These are phyloP conservation scores for Fusarium continuum DNA, from an alignment of 2,329 filamentous ascomycete species.

Conservation along the genomic window DNA sequence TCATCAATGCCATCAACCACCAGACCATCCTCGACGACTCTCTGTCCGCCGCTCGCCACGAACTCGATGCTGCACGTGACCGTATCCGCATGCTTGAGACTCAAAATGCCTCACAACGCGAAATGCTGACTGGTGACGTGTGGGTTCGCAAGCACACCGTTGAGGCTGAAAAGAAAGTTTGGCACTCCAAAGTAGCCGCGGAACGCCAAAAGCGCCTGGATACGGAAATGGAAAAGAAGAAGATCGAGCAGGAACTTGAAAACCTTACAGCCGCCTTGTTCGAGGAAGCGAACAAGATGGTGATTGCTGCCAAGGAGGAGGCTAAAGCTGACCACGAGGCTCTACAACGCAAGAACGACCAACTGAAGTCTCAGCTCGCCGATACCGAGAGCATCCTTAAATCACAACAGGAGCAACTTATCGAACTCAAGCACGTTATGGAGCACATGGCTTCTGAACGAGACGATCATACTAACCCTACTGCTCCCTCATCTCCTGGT, in stretches of 20 bases:
- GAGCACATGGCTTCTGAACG: conserved; percentile 80
- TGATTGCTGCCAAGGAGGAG: conserved; percentile 85
- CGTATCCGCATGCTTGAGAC: conserved; percentile 74
- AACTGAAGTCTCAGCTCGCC: conserved; percentile 82
- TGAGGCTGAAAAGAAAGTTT: conserved; percentile 74
- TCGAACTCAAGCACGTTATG: conserved; percentile 91
- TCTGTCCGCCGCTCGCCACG: conserved; percentile 81
- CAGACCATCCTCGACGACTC: conserved; percentile 92
- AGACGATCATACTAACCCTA: conserved; percentile 76
- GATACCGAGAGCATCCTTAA: conserved; percentile 87
- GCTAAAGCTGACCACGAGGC: conserved; percentile 85
- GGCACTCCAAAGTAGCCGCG: conserved; percentile 68
- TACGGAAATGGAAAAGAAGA: conserved; percentile 81
- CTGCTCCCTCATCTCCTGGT: conserved; percentile 83
- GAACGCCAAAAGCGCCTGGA: conserved; percentile 72
- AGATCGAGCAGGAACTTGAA: conserved; percentile 92
- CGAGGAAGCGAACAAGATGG: conserved; percentile 98
- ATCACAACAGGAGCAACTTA: conserved; percentile 92
- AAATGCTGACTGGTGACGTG: conserved; percentile 76
- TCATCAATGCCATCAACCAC: conserved; percentile 97
- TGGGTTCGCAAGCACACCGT: conserved; percentile 78
- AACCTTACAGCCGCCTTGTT: conserved; percentile 92
- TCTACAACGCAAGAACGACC: conserved; percentile 85
- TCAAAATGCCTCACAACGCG: conserved; percentile 72
- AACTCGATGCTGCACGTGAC: conserved; percentile 77